Evolutionary conservation across 139 green algal species (phyloP), one percentile per base, ranked within the genome.

Genomic region (Penium margaritaceum): DNA sequence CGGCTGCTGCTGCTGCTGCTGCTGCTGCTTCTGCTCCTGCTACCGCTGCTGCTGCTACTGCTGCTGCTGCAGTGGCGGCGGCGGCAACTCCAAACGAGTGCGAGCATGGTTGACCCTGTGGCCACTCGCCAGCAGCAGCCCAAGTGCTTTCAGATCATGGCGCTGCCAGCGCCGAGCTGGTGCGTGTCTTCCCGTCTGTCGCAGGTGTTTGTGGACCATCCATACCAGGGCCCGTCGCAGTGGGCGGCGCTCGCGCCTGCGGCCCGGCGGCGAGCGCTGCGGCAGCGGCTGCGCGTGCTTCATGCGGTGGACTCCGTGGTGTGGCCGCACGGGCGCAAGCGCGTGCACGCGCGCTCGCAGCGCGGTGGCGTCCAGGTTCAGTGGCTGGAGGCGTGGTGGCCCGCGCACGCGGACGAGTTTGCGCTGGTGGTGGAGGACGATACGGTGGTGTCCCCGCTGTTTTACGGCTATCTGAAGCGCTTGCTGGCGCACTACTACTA

Each of bases 131-230:
- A n/a, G n/a, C n/a, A n/a, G n/a, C n/a, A n/a, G n/a, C n/a, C n/a
- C n/a, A n/a, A n/a, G n/a, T n/a, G n/a, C n/a, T n/a, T n/a, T n/a
- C n/a, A n/a, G n/a, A n/a, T n/a, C n/a, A n/a, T n/a, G n/a, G n/a
- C n/a, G n/a, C n/a, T n/a, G n/a, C n/a, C n/a, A n/a, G n/a, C n/a
- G n/a, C n/a, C n/a, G n/a, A n/a, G n/a, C n/a, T n/a, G n/a, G n/a
- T n/a, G n/a, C n/a, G n/a, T n/a, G n/a, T n/a, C n/a, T n/a, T n/a
- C n/a, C n/a, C n/a, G n/a, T n/a, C n/a, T n/a, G n/a, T n/a, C n/a
- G n/a, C n/a, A 76, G 24, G 46, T 76, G 27, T 76, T 53, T 30
- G 68, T 76, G 2, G 68, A 76, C 41, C 68, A 74, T 36, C 36
- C 37, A 9, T 76, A n/a, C n/a, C n/a, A n/a, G n/a, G n/a, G n/a